Evolutionary conservation across 805 yeast species (phyloP).

Genomic region (Blastobotrys chiropterorum): DNA sequence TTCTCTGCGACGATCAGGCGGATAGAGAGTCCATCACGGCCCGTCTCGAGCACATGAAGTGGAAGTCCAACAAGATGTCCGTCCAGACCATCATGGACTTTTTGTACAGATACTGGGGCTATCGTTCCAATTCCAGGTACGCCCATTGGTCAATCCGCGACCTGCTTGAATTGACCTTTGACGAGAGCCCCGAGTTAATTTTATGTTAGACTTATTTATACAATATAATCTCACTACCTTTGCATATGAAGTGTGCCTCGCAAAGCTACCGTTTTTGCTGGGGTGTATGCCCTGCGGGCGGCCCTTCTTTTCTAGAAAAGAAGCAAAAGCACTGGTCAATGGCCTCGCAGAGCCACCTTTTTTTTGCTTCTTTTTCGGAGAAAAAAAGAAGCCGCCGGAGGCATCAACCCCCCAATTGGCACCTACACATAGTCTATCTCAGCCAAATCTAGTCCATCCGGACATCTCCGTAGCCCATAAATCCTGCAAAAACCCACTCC

Average conservation of each 20-base stretch:
- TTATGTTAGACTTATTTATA: slow-evolving; percentile 10
- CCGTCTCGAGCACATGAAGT: slow-evolving; percentile 4
- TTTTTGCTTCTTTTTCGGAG: too few relatives aligned
- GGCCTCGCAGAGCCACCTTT: too few relatives aligned
- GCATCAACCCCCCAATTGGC: too few relatives aligned
- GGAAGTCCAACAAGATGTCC: slow-evolving; percentile 1
- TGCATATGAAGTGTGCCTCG: neutral
- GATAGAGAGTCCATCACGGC: slow-evolving; percentile 4
- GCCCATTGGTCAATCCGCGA: slow-evolving; percentile 1
- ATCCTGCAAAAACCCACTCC: too few relatives aligned
- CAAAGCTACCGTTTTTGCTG: too few relatives aligned
- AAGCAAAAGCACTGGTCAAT: too few relatives aligned
- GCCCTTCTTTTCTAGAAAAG: too few relatives aligned
- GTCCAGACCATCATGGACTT: slow-evolving; percentile 4
- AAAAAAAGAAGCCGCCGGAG: too few relatives aligned
- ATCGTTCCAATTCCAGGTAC: slow-evolving; percentile 1
- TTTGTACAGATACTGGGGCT: slow-evolving; percentile 2
- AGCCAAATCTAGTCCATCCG: too few relatives aligned
- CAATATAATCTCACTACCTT: neutral
- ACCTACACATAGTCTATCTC: too few relatives aligned
- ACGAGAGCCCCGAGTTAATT: slow-evolving; percentile 4
- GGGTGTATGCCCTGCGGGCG: too few relatives aligned
- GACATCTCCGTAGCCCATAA: too few relatives aligned
- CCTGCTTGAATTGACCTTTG: slow-evolving; percentile 1
- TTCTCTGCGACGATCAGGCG: slow-evolving; percentile 4